Base-by-base conservation (phyloP, 2,329 filamentous ascomycete species). In the Lojkania enalia region DNA sequence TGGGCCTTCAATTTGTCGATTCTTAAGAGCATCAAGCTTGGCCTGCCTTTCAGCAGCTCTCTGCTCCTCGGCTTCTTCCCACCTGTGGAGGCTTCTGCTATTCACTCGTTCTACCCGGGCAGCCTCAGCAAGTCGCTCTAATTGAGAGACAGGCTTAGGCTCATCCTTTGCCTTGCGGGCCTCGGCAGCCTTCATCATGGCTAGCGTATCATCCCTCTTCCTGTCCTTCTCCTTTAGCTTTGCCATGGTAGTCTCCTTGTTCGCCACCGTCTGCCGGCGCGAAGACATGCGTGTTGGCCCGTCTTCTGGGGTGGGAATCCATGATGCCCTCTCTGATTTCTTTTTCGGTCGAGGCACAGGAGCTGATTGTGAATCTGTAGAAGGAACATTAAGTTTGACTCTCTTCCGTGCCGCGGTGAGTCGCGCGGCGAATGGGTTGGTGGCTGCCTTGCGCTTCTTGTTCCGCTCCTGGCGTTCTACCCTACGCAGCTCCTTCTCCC, bases 41-140 rank as follows among this genome's bases (percentile, higher is more conserved):
- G 85, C 87, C 52, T 84, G 81, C 49, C 92, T 81, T 63, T 95
- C 88, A 59, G 92, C 89, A 55, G 91, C 87, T 46, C 92, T 84
- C 66, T 87, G 84, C 71, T 90, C 90, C 72, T 99, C 94, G 5
- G 90, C 88, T 68, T 90, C 87, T 69, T 97, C 91, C 91, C 92
- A 97, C 44, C 89, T 81, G 63, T 92, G 96, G 62, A 96, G 74
- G 69, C 87, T 97, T 77, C 89, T 95, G 57, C 86, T 82, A 69
- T 99, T 96, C 59, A 85, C 79, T 69, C 87, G 86, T 71, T 97
- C 94, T 5, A 95, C 85, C 40, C 85, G 74, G 14, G 86, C 88
- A 1, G 91, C 91, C 70, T 95, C 89, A 20, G 83, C 85, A 20
- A 96, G 77, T 27, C 90, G 82, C 66, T 97, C 86, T 33, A 83